Conservation (phyloP, 1,284 basidiomycete genomes). For the Irpex sp. region DNA sequence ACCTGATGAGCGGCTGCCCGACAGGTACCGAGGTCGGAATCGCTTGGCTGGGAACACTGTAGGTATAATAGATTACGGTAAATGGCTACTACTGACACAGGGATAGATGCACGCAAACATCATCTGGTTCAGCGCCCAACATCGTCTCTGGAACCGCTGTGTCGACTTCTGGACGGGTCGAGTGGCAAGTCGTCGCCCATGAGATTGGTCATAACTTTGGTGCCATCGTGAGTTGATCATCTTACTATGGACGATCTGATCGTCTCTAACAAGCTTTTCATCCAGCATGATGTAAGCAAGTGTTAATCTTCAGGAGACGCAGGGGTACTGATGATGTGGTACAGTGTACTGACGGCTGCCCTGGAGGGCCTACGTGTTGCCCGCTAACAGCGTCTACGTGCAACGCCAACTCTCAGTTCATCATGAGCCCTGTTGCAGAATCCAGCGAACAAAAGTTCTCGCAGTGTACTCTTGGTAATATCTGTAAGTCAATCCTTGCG, state of each 20-base stretch:
- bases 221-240: constrained; percentile 64
- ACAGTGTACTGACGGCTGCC: constrained; percentile 67
- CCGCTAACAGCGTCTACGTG: constrained; percentile 63
- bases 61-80: constrained; percentile 19
- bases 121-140: constrained; percentile 43
- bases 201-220: constrained; percentile 92
- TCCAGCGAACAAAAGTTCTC: constrained; percentile 69
- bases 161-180: constrained; percentile 70
- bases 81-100: background rate
- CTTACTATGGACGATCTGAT: background rate
- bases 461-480: constrained; percentile 81
- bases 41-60: constrained; percentile 84
- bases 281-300: constrained; percentile 55
- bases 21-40: constrained; percentile 86
- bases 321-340: constrained; percentile 1
- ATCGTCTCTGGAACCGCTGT: constrained; percentile 83
- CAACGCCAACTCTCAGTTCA: constrained; percentile 62
- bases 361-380: constrained; percentile 55
- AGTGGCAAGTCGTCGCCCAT: constrained; percentile 84
- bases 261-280: background rate
- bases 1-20: constrained; percentile 86
- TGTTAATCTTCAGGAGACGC: background rate
- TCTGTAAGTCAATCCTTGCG: constrained; percentile 52
- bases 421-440: constrained; percentile 82
- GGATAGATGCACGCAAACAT: constrained; percentile 50